A percentile compares a stretch with the other conserved stretches of the same genome.
Evolutionary conservation across 306 rosid species (phyloP).

Genomic region (Vicia sativa): DNA sequence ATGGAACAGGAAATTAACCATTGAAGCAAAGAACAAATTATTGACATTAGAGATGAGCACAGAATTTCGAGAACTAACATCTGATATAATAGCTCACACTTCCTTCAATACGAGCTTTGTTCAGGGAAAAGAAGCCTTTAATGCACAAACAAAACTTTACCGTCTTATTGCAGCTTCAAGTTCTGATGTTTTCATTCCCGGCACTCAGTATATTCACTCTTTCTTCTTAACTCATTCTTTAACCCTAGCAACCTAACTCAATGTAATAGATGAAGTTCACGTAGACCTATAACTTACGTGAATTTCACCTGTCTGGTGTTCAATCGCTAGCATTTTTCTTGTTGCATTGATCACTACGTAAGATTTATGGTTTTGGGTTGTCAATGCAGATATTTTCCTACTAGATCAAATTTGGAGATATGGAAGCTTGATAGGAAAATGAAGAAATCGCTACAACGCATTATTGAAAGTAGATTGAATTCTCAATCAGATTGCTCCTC

Average conservation of each 20-base stretch:
- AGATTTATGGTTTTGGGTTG: neutral
- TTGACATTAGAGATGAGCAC: constrained; percentile 17
- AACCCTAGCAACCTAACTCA: no score
- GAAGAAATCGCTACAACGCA: constrained; percentile 19
- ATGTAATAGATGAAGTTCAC: no score
- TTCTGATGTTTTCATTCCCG: constrained; percentile 38
- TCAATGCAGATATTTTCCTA: constrained; percentile 43
- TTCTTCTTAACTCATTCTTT: no score
- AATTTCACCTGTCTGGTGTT: no score
- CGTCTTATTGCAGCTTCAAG: neutral
- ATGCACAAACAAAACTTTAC: constrained; percentile 37
- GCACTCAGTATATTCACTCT: constrained; percentile 35
- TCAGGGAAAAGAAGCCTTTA: constrained; percentile 36
- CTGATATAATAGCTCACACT: constrained; percentile 44
- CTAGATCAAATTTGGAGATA: constrained; percentile 31
- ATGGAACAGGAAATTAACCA: constrained; percentile 22
- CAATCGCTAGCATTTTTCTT: no score
- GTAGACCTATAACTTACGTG: no score
- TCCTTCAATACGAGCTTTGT: constrained; percentile 41
- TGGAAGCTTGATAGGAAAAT: constrained; percentile 46
- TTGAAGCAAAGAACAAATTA: constrained; percentile 18
- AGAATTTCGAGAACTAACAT: constrained; percentile 40
- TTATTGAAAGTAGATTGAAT: constrained; percentile 40
- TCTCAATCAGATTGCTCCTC: constrained; percentile 5
- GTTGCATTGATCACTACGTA: neutral